Conservation (phyloP, 495 filamentous ascomycete species). For the Aspergillus diversus region DNA sequence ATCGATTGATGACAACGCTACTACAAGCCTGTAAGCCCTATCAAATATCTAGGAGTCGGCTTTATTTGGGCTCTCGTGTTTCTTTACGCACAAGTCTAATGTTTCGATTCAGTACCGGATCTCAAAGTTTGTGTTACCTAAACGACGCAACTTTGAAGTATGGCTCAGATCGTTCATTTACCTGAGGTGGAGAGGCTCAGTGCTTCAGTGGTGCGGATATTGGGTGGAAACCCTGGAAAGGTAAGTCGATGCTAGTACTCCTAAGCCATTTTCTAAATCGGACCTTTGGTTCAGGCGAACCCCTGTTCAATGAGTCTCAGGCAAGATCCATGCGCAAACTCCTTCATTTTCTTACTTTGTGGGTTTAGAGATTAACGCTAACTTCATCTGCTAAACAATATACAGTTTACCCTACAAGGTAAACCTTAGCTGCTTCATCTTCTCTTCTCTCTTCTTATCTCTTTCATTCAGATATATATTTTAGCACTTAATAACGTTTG, state of each 20-base stretch:
- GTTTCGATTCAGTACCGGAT: no score
- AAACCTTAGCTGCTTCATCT: not conserved
- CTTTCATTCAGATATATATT: not conserved
- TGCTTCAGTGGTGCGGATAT: constrained; percentile 68
- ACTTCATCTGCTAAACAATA: constrained; percentile 4
- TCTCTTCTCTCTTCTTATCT: not conserved
- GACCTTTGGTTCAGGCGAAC: no score
- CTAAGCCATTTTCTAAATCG: no score
- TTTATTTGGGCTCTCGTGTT: no score
- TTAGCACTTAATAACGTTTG: constrained; percentile 7
- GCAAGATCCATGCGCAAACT: not conserved
- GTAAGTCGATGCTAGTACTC: constrained; percentile 35
- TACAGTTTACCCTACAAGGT: constrained; percentile 58
- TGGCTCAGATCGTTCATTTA: constrained; percentile 56
- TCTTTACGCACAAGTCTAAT: not conserved
- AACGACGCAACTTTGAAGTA: constrained; percentile 21
- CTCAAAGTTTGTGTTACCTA: not conserved
- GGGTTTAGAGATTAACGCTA: not conserved
- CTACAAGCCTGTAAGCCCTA: no score
- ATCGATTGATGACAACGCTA: no score
- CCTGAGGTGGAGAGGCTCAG: constrained; percentile 70
- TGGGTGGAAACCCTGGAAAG: constrained; percentile 83
- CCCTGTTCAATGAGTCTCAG: not conserved
- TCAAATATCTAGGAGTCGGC: no score
- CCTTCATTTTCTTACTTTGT: not conserved